Evolutionary conservation across 768 basidiomycete species (phyloP), one percentile per base, ranked within the genome.

Genomic region (Leccinum subtestaceum): DNA sequence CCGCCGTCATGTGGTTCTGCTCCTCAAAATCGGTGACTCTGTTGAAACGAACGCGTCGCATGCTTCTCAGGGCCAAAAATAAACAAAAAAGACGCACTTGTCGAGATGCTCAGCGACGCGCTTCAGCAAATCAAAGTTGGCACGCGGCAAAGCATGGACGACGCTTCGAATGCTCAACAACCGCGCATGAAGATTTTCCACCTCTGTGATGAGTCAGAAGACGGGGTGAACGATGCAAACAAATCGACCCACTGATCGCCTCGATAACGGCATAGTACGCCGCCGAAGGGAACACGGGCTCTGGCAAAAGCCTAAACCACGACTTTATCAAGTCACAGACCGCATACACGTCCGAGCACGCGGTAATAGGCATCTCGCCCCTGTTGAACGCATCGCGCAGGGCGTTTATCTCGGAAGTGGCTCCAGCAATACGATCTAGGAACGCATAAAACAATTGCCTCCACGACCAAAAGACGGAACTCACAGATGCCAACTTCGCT

Each of bases 11-110:
- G 60, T 94, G 92, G 65, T 93, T 95, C 52, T 86, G 81, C 58
- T 93, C 91, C 69, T 94, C 91, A 72, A 81, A 91, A 67, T 93
- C 91, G 4, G 91, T 90, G n/a, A 93, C 89, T 68, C 90, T 90
- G 67, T 34, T 59, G 19, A 60, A 54, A 23, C 31, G 15, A 27
- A 9, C n/a, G 25, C 31, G 13, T 36, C 12, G 23, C 48, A 40
- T 59, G 4, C 47, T 15, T 25, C 3, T 15, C 47, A 48, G 23
- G 10, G 32, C 9, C 21, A 11, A 15, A 40, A 38, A 23, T 19
- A 7, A 21, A 48, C 13, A 7, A 17, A 38, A 52, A 34, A 38
- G 31, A 74, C 78, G 19, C 31, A 85, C 86, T 77, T 84, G 73
- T 94, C 91, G n/a, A 95, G 80, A 72, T 94, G 93, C 64, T 93